Evolutionary conservation across 2,329 filamentous ascomycete species (phyloP).

Genomic region (Pezicula neosporulosa): DNA sequence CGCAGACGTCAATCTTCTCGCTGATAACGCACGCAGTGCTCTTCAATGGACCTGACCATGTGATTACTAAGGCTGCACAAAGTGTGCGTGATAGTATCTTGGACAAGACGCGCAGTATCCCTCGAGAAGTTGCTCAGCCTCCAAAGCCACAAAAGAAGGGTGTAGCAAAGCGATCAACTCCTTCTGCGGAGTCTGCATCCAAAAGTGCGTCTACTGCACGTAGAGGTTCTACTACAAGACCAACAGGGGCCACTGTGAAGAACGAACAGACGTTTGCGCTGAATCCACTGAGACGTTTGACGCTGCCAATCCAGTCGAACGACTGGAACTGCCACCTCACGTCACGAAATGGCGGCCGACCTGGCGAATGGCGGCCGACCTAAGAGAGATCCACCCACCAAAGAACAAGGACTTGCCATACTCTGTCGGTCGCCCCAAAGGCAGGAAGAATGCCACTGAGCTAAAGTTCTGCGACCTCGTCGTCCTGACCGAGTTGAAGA

Average conservation of each 20-base stretch:
- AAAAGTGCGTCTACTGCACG: constrained; percentile 28
- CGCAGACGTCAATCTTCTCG: constrained; percentile 71
- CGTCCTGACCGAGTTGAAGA: constrained; percentile 73
- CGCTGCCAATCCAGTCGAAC: too few species aligned
- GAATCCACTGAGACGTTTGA: too few species aligned
- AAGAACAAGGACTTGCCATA: constrained; percentile 92
- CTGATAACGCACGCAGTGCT: constrained; percentile 75
- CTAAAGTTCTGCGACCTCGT: constrained; percentile 86
- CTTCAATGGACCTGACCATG: constrained; percentile 81
- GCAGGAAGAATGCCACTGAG: constrained; percentile 84
- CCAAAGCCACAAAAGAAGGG: constrained; percentile 58
- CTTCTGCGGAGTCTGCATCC: constrained; percentile 33
- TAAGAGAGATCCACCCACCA: constrained; percentile 87
- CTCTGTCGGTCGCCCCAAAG: constrained; percentile 72
- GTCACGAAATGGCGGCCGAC: constrained; percentile 73
- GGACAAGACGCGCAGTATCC: constrained; percentile 40
- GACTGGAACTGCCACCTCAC: constrained; percentile 67
- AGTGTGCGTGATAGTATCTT: constrained; percentile 59
- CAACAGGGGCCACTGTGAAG: constrained; percentile 32
- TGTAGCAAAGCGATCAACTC: constrained; percentile 35
- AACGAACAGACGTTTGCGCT: constrained; percentile 70
- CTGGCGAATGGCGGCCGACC: constrained; percentile 75
- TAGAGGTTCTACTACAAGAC: constrained; percentile 32
- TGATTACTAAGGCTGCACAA: constrained; percentile 58
- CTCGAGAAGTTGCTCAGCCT: constrained; percentile 50